Percentiles rank a stretch among this genome's conserved stretches.
These are phyloP conservation scores for Astragalus membranaceus DNA, from an alignment of 306 rosid genomes.

Conservation along the genomic window DNA sequence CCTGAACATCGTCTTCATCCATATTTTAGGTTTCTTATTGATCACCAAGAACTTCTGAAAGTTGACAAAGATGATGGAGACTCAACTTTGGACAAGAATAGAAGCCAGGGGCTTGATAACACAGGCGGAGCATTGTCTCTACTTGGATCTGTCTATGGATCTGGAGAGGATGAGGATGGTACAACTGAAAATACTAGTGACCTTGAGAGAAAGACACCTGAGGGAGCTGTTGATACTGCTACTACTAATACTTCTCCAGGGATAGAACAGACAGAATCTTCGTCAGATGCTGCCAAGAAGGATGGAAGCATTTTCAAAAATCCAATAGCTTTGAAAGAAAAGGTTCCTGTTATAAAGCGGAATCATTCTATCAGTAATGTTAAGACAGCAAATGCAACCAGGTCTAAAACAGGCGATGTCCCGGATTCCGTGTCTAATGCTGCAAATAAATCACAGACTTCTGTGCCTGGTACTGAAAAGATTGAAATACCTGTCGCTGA, in stretches of 20 bases:
- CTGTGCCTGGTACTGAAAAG: constrained; percentile 32
- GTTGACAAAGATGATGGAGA: constrained; percentile 34
- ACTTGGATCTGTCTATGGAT: constrained; percentile 82
- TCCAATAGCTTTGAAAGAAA: constrained; percentile 43
- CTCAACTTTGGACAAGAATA: constrained; percentile 37
- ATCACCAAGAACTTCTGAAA: constrained; percentile 63
- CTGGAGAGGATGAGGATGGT: constrained; percentile 78
- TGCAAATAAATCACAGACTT: constrained; percentile 28
- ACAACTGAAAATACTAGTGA: constrained; percentile 31
- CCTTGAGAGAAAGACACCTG: constrained; percentile 14
- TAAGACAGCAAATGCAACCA: constrained; percentile 33
- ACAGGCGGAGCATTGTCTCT: constrained; percentile 75
- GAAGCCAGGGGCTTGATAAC: constrained; percentile 36
- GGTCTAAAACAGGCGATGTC: constrained; percentile 32
- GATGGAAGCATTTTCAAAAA: constrained; percentile 33
- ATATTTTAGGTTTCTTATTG: constrained; percentile 72
- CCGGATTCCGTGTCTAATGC: constrained; percentile 20
- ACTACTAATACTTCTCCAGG: constrained; percentile 28
- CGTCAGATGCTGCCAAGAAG: constrained; percentile 34
- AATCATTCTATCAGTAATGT: constrained; percentile 44
- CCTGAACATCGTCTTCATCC: constrained; percentile 74
- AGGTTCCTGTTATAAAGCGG: constrained; percentile 50
- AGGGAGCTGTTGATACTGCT: constrained; percentile 28
- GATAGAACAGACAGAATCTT: constrained; percentile 32
- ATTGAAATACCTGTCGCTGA: constrained; percentile 59